Conservation (phyloP, 768 basidiomycete species). For the Lentinula raphanica region DNA sequence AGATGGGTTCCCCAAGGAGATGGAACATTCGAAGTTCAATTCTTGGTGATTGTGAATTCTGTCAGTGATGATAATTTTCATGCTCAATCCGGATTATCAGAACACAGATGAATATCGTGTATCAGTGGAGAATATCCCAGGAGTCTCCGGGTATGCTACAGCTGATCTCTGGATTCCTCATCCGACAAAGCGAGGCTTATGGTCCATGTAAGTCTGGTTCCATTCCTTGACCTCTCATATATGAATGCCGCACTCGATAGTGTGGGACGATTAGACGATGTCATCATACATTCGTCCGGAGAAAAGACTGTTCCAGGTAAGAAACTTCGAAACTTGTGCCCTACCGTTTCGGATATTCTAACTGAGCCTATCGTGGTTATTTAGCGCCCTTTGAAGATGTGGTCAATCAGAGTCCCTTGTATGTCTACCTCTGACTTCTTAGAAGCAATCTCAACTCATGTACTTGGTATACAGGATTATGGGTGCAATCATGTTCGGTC, state of each 20-base stretch:
- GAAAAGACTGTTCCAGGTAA: slow-evolving; percentile 26
- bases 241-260: slow-evolving; percentile 8
- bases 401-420: slow-evolving; percentile 18
- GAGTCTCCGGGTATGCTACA: slow-evolving; percentile 35
- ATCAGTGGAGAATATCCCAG: slow-evolving; percentile 25
- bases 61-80: neutral
- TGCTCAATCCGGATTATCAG: slow-evolving; percentile 14
- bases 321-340: neutral
- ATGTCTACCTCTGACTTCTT: slow-evolving; percentile 1
- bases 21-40: slow-evolving; percentile 32
- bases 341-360: too few species aligned
- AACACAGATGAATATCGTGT: slow-evolving; percentile 26
- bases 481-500: slow-evolving; percentile 37
- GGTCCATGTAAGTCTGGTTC: slow-evolving; percentile 20
- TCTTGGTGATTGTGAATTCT: slow-evolving; percentile 22
- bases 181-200: slow-evolving; percentile 35
- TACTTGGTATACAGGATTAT: slow-evolving; percentile 16
- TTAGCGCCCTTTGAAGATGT: slow-evolving; percentile 20
- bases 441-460: neutral
- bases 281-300: slow-evolving; percentile 23
- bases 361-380: too few species aligned
- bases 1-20: slow-evolving; percentile 34
- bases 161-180: slow-evolving; percentile 40
- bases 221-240: neutral
- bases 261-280: slow-evolving; percentile 30